Percentiles rank a stretch among this genome's conserved stretches.
Evolutionary conservation across 2,329 filamentous ascomycete genomes (phyloP).

Genomic region (Pestalotiopsis sp.): DNA sequence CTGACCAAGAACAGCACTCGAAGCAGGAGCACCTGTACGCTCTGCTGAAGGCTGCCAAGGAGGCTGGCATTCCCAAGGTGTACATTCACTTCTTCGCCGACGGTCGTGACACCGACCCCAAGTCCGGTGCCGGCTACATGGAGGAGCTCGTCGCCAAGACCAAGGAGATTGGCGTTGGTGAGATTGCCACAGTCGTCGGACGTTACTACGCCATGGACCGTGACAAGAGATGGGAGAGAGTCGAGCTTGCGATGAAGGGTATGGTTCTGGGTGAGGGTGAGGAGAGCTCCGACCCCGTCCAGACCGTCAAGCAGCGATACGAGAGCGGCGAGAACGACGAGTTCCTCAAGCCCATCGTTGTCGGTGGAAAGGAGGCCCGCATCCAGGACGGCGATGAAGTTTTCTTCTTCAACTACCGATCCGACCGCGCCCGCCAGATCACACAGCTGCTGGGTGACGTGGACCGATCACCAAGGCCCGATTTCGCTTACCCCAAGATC

Average conservation of each 20-base stretch:
- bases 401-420: slow-evolving; percentile 99
- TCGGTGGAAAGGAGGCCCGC: slow-evolving; percentile 82
- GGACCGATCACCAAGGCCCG: slow-evolving; percentile 86
- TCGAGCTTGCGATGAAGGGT: slow-evolving; percentile 88
- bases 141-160: slow-evolving; percentile 79
- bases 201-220: slow-evolving; percentile 99
- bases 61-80: slow-evolving; percentile 82
- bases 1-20: slow-evolving; percentile 63
- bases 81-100: slow-evolving; percentile 99
- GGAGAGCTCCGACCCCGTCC: slow-evolving; percentile 79
- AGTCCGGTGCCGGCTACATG: slow-evolving; percentile 88
- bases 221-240: slow-evolving; percentile 97
- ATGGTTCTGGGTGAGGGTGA: slow-evolving; percentile 86
- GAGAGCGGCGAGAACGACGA: slow-evolving; percentile 89
- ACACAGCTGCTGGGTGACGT: slow-evolving; percentile 91
- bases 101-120: slow-evolving; percentile 96
- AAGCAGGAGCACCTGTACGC: slow-evolving; percentile 93
- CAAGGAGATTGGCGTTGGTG: slow-evolving; percentile 82
- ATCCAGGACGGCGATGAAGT: slow-evolving; percentile 91
- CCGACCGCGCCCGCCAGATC: slow-evolving; percentile 94
- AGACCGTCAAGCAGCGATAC: slow-evolving; percentile 86
- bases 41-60: slow-evolving; percentile 87
- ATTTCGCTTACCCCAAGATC: slow-evolving; percentile 93
- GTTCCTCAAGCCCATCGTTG: slow-evolving; percentile 97
- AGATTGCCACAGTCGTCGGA: slow-evolving; percentile 91